phyloP scores from a whole-genome alignment of 2,329 filamentous ascomycete species.

The Parascedosporium putredinis region DNA sequence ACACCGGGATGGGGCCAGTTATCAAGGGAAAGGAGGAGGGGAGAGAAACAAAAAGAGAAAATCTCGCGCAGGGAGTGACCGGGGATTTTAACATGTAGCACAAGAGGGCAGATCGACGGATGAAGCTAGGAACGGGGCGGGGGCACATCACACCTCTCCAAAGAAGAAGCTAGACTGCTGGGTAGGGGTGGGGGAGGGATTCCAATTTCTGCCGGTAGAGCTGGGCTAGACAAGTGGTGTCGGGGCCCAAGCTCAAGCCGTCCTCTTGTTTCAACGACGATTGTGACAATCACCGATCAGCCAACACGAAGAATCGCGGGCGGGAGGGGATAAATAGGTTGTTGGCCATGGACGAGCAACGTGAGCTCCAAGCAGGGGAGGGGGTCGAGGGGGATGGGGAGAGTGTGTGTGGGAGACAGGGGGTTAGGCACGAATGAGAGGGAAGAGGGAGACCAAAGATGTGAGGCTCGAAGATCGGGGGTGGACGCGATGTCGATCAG shows the following conservation, averaged over 20 bases:
- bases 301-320: too few species aligned
- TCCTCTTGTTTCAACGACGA: background rate
- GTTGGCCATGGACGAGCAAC: background rate
- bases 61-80: background rate
- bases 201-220: background rate
- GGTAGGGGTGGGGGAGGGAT: too few species aligned
- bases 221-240: background rate
- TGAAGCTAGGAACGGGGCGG: background rate
- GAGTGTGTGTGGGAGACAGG: background rate
- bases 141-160: background rate
- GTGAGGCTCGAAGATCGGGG: background rate
- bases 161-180: background rate
- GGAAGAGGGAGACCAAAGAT: background rate
- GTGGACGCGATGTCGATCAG: slow-evolving; percentile 5
- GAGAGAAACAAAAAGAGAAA: background rate
- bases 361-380: too few species aligned
- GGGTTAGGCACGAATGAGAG: background rate
- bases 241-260: background rate
- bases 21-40: background rate
- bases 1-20: background rate
- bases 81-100: background rate
- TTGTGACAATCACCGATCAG: too few species aligned
- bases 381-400: background rate
- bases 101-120: background rate
- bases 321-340: too few species aligned